These are phyloP conservation scores for Lodderomyces orthopsilosis DNA, from an alignment of 1,139 yeast species.

Conservation along the genomic window DNA sequence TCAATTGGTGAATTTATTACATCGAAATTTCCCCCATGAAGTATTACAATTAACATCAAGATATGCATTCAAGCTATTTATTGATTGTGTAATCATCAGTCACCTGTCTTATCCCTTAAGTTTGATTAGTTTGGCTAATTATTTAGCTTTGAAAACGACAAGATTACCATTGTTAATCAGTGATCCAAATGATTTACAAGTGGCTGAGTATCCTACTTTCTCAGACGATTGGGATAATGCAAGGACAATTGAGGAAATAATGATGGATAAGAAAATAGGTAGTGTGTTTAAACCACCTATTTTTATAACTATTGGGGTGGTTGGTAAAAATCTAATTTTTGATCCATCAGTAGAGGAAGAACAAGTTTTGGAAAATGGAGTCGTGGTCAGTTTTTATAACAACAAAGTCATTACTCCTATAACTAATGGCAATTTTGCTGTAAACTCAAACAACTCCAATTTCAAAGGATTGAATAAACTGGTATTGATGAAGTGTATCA, in stretches of 20 bases:
- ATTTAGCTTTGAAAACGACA: constrained; percentile 78
- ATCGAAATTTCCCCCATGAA: constrained; percentile 46
- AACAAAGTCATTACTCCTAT: constrained; percentile 66
- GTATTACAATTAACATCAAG: constrained; percentile 63
- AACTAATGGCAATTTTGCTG: constrained; percentile 52
- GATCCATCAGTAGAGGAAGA: constrained; percentile 89
- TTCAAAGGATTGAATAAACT: constrained; percentile 37
- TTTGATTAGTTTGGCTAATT: constrained; percentile 71
- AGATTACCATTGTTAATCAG: constrained; percentile 71
- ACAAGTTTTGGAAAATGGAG: constrained; percentile 79
- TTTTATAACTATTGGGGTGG: constrained; percentile 68
- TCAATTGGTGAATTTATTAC: constrained; percentile 45
- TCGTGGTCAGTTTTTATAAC: constrained; percentile 67
- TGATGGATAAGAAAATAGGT: constrained; percentile 1
- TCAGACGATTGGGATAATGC: constrained; percentile 81
- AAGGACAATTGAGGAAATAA: constrained; percentile 36
- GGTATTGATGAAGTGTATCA: constrained; percentile 26
- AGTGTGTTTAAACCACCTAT: constrained; percentile 63
- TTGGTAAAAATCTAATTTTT: constrained; percentile 63
- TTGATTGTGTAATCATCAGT: constrained; percentile 78
- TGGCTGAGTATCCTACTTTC: constrained; percentile 88
- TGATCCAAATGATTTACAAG: constrained; percentile 50
- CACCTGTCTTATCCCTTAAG: constrained; percentile 69
- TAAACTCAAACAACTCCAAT: constrained; percentile 38
- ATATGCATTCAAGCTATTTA: constrained; percentile 70